phyloP scores from a whole-genome alignment of 148 eudicot species.

The Silene uniflora region DNA sequence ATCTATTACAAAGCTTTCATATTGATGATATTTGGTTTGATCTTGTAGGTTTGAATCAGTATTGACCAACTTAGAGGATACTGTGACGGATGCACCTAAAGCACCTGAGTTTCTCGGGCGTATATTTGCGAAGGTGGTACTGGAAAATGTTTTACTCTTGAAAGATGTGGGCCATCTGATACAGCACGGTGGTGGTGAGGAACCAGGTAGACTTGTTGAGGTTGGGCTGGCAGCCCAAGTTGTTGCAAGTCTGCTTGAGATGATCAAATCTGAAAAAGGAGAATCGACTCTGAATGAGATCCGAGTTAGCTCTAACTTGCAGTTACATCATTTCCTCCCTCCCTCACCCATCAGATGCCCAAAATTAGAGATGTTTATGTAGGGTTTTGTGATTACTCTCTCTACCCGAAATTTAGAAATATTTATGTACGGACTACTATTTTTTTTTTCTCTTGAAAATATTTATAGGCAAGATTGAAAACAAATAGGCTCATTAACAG shows the following conservation, averaged over 20 bases:
- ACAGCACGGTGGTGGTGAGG: slow-evolving; percentile 74
- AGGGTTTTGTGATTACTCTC: slow-evolving; percentile 26
- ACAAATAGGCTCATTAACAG: slow-evolving; percentile 18
- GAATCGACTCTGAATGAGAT: slow-evolving; percentile 51
- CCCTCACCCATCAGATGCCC: slow-evolving; percentile 43
- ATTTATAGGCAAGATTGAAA: slow-evolving; percentile 17
- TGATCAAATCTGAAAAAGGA: slow-evolving; percentile 52
- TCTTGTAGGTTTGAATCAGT: slow-evolving; percentile 65
- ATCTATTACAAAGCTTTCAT: neutral
- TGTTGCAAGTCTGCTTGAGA: slow-evolving; percentile 63
- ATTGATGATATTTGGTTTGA: neutral
- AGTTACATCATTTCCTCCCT: slow-evolving; percentile 59
- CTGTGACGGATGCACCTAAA: slow-evolving; percentile 78
- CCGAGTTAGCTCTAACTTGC: slow-evolving; percentile 37
- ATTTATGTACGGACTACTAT: slow-evolving; percentile 6
- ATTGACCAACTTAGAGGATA: slow-evolving; percentile 63
- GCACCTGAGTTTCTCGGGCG: slow-evolving; percentile 82
- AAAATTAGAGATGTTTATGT: slow-evolving; percentile 72
- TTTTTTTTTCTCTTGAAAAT: slow-evolving; percentile 7
- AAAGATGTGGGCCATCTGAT: slow-evolving; percentile 51
- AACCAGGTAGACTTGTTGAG: slow-evolving; percentile 58
- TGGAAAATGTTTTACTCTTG: slow-evolving; percentile 52
- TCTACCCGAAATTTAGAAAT: slow-evolving; percentile 20
- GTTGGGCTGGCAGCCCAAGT: slow-evolving; percentile 74
- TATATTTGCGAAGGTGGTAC: slow-evolving; percentile 49